Percentiles rank a stretch among this genome's conserved stretches.
Evolutionary conservation across 2,329 filamentous ascomycete species (phyloP).

Genomic region (Pseudogymnoascus sp.): DNA sequence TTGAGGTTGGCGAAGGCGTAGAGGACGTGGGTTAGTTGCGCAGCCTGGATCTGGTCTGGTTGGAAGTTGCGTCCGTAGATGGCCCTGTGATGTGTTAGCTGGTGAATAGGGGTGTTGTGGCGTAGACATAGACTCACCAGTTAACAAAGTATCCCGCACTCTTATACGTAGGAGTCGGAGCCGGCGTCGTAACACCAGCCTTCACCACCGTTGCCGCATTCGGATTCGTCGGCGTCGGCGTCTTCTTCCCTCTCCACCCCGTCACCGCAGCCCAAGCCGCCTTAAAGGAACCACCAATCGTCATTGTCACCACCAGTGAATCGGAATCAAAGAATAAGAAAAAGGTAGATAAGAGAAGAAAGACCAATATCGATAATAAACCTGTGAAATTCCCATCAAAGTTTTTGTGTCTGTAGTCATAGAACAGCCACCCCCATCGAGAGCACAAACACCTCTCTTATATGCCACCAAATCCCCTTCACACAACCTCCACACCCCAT

Average conservation of each 20-base stretch:
- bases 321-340: not conserved
- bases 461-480: not conserved
- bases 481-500: not conserved
- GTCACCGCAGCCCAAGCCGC: not conserved
- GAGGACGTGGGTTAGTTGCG: slow-evolving; percentile 65
- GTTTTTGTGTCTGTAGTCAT: not conserved
- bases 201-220: not conserved
- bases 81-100: slow-evolving; percentile 4
- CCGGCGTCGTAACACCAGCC: not conserved
- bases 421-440: not conserved
- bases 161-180: not conserved
- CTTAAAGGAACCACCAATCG: not conserved
- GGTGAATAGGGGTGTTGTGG: not conserved
- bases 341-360: not conserved
- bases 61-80: slow-evolving; percentile 38
- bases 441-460: not conserved
- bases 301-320: not conserved
- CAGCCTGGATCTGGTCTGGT: slow-evolving; percentile 57
- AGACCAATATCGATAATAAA: not conserved
- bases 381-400: not conserved
- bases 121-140: not conserved
- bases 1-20: slow-evolving; percentile 72
- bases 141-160: not conserved
- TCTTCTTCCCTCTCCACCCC: not conserved
- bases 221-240: not conserved